These are phyloP conservation scores for Thamnidium elegans DNA, from an alignment of 192 early-diverging fungal species.

Conservation along the genomic window DNA sequence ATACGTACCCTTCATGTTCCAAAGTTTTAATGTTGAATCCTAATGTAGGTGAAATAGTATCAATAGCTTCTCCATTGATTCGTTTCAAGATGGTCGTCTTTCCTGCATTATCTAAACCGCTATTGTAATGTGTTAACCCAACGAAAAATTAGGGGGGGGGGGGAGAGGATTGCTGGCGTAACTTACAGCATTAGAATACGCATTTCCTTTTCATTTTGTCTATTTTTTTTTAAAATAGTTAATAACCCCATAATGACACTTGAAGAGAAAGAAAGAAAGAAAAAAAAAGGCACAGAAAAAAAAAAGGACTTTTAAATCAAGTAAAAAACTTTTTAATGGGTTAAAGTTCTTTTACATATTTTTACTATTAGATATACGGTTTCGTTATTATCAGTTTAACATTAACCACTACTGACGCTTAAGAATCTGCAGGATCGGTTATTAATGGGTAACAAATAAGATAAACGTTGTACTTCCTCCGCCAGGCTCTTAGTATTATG, in stretches of 20 bases:
- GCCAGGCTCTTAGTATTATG: too few relatives aligned
- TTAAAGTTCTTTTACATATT: too few relatives aligned
- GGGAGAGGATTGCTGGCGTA: neutral
- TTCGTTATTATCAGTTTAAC: too few relatives aligned
- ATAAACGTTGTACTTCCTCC: too few relatives aligned
- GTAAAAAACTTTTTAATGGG: too few relatives aligned
- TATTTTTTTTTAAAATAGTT: constrained; percentile 91
- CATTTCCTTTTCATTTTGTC: constrained; percentile 90
- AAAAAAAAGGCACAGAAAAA: neutral
- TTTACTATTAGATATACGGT: too few relatives aligned
- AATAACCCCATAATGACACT: constrained; percentile 79
- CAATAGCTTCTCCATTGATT: constrained; percentile 90
- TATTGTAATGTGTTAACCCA: constrained; percentile 20
- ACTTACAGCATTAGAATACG: constrained; percentile 85
- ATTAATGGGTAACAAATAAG: too few relatives aligned
- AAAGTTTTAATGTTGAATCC: constrained; percentile 98
- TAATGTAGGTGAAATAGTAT: constrained; percentile 90
- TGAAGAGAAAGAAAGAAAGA: too few relatives aligned
- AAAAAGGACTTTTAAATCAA: neutral
- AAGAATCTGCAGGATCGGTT: too few relatives aligned
- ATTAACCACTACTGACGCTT: too few relatives aligned
- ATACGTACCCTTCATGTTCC: constrained; percentile 65
- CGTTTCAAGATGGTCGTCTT: constrained; percentile 98
- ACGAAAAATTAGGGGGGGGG: neutral
- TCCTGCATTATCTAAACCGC: constrained; percentile 97